A percentile compares a stretch with the other conserved stretches of the same genome.
These are phyloP conservation scores for Fusarium succisae DNA, from an alignment of 2,329 filamentous ascomycete species.

Conservation along the genomic window DNA sequence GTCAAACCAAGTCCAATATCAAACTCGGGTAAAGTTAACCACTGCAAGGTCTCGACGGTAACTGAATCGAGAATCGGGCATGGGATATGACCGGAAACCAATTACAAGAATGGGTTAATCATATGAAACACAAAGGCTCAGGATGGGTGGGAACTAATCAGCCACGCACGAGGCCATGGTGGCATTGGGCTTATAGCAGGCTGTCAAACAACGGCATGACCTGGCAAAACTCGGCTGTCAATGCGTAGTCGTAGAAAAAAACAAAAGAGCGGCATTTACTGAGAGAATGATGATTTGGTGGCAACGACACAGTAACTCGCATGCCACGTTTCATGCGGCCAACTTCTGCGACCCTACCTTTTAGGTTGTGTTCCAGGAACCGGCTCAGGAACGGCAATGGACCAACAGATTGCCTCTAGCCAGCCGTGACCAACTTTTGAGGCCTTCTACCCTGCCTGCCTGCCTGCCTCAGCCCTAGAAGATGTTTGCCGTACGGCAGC, in stretches of 20 bases:
- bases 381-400: constrained; percentile 4
- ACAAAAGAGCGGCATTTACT: background rate
- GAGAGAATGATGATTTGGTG: constrained; percentile 6
- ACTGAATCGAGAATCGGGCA: background rate
- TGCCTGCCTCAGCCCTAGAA: constrained; percentile 16
- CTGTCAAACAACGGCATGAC: constrained; percentile 2
- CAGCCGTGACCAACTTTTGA: constrained; percentile 32
- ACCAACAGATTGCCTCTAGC: constrained; percentile 8
- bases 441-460: constrained; percentile 10
- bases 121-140: constrained; percentile 33
- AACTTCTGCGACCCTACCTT: constrained; percentile 17
- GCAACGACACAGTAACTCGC: background rate
- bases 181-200: constrained; percentile 1
- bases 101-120: background rate
- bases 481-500: background rate
- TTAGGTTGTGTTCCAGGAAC: constrained; percentile 5
- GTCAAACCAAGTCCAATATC: background rate
- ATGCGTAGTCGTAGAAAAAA: background rate
- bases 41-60: background rate
- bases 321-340: constrained; percentile 38
- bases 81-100: constrained; percentile 18
- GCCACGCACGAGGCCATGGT: constrained; percentile 2
- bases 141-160: constrained; percentile 31
- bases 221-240: background rate
- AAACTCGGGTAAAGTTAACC: background rate